phyloP scores from a whole-genome alignment of 208 protist species.

The Leishmania lainsoni region DNA sequence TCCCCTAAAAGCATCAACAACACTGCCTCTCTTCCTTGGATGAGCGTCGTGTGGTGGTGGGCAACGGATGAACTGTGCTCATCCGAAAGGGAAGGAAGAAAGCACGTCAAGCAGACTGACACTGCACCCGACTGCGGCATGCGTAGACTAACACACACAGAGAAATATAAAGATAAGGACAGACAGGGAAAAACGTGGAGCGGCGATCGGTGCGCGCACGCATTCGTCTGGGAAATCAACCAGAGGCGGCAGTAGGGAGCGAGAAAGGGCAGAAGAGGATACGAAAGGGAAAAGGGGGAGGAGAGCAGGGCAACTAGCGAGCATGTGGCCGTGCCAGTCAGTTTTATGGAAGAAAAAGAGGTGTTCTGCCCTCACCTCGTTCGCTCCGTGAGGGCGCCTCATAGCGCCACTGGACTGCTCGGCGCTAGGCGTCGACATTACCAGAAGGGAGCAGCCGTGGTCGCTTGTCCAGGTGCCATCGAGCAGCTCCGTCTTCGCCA shows the following conservation, averaged over 20 bases:
- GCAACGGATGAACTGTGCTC: not conserved
- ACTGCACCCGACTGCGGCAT: not conserved
- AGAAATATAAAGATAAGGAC: not conserved
- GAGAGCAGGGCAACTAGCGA: not conserved
- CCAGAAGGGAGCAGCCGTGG: not conserved
- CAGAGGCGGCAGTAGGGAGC: not conserved
- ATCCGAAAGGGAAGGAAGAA: not conserved
- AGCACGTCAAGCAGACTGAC: not conserved
- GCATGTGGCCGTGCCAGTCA: not conserved
- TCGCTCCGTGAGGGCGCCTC: not conserved
- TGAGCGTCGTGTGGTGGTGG: not conserved
- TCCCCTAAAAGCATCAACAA: not conserved
- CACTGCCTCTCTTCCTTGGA: not conserved
- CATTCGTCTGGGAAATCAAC: not conserved
- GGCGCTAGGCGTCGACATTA: not conserved
- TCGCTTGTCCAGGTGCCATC: not conserved
- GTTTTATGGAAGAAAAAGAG: not conserved
- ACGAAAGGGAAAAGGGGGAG: not conserved
- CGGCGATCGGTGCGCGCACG: not conserved
- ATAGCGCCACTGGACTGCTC: not conserved
- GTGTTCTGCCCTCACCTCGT: too few species aligned
- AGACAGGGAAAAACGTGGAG: not conserved
- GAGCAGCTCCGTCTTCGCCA: not conserved
- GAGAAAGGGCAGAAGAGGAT: not conserved
- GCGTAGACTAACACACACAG: not conserved